These are phyloP conservation scores for Leccinum pallidistipes DNA, from an alignment of 1,284 basidiomycete genomes.

Conservation along the genomic window DNA sequence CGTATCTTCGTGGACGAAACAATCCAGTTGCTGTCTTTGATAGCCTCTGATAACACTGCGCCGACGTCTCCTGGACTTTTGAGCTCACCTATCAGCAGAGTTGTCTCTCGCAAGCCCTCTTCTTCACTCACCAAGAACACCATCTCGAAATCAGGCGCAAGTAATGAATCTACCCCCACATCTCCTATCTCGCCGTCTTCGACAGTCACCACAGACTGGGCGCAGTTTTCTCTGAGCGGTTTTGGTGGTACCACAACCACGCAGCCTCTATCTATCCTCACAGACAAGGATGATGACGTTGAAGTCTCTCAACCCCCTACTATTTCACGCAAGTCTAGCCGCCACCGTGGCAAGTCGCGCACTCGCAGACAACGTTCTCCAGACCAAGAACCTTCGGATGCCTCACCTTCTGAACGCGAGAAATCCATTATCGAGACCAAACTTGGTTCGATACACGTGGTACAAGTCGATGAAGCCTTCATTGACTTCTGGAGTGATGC, in stretches of 20 bases:
- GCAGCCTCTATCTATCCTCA: slow-evolving; percentile 53
- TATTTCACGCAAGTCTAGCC: slow-evolving; percentile 23
- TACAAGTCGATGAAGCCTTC: slow-evolving; percentile 74
- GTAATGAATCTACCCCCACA: slow-evolving; percentile 10
- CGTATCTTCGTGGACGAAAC: slow-evolving; percentile 68
- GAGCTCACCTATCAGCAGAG: slow-evolving; percentile 22
- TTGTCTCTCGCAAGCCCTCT: slow-evolving; percentile 24
- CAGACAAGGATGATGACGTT: slow-evolving; percentile 55
- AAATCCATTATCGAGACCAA: slow-evolving; percentile 37
- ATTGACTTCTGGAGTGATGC: slow-evolving; percentile 77
- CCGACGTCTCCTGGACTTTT: slow-evolving; percentile 23
- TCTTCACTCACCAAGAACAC: slow-evolving; percentile 17
- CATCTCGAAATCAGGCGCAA: neutral
- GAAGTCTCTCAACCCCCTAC: slow-evolving; percentile 53
- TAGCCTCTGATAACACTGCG: slow-evolving; percentile 16
- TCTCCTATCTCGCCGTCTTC: slow-evolving; percentile 30
- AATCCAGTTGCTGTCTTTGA: slow-evolving; percentile 42
- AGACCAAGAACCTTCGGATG: slow-evolving; percentile 10
- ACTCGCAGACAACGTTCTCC: slow-evolving; percentile 23
- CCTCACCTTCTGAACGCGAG: slow-evolving; percentile 16
- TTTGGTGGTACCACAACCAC: slow-evolving; percentile 50
- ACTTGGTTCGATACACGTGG: slow-evolving; percentile 40
- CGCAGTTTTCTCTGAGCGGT: slow-evolving; percentile 60
- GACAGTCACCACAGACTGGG: slow-evolving; percentile 44
- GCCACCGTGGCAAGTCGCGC: slow-evolving; percentile 23